These are phyloP conservation scores for Boletus huronensis DNA, from an alignment of 768 basidiomycete genomes.

Conservation along the genomic window DNA sequence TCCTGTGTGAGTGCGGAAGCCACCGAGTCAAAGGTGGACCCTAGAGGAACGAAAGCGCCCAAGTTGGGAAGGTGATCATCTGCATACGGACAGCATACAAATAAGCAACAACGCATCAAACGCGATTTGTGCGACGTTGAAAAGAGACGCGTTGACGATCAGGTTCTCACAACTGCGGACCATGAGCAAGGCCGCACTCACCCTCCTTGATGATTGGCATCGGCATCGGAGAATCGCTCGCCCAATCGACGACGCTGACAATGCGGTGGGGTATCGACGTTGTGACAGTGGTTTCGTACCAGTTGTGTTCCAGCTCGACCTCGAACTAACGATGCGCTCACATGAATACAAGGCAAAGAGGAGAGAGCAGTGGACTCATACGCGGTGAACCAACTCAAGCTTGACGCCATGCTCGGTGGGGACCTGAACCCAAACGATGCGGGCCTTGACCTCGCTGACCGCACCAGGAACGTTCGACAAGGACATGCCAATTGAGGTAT, in stretches of 20 bases:
- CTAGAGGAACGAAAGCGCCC: conserved; percentile 25
- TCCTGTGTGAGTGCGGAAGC: conserved; percentile 1
- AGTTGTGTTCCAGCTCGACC: conserved; percentile 92
- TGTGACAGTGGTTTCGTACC: conserved; percentile 90
- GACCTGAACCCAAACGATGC: conserved; percentile 78
- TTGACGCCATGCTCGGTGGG: conserved; percentile 60
- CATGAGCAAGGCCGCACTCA: conserved; percentile 9
- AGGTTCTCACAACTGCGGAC: conserved; percentile 1
- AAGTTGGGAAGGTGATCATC: conserved; percentile 23
- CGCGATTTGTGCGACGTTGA: neutral
- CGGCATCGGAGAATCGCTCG: conserved; percentile 64
- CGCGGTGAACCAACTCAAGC: conserved; percentile 63
- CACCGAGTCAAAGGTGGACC: conserved; percentile 16
- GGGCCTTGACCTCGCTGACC: conserved; percentile 76
- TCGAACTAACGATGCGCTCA: conserved; percentile 54
- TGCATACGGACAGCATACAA: neutral
- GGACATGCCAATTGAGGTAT: conserved; percentile 35
- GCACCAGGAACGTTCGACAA: conserved; percentile 59
- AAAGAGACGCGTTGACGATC: conserved; percentile 1
- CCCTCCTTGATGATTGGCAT: conserved; percentile 12
- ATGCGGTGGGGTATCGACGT: conserved; percentile 71
- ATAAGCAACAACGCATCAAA: neutral
- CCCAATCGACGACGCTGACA: conserved; percentile 93
- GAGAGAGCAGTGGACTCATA: conserved; percentile 7
- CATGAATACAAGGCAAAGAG: neutral